These are phyloP conservation scores for Ascochyta clinopodiicola DNA, from an alignment of 2,329 filamentous ascomycete species.

Conservation along the genomic window DNA sequence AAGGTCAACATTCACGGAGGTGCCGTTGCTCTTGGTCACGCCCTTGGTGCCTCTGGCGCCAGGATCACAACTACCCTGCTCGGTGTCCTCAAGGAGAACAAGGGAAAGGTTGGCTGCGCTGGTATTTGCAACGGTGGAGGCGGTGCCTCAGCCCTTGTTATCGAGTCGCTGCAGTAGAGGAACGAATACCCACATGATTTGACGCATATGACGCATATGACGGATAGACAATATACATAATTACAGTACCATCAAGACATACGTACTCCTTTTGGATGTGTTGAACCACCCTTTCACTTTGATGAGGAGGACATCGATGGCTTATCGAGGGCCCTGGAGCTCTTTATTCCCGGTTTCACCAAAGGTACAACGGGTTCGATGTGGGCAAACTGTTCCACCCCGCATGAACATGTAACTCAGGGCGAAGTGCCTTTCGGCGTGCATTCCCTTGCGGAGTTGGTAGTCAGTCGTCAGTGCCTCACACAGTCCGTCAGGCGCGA, in stretches of 20 bases:
- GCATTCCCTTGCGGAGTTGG: conserved; percentile 3
- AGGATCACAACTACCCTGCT: conserved; percentile 91
- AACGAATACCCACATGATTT: conserved; percentile 19
- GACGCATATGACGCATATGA: conserved; percentile 12
- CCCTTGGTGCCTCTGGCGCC: conserved; percentile 90
- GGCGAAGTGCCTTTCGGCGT: background rate
- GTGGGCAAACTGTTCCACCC: background rate
- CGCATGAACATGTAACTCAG: background rate
- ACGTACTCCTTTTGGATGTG: background rate
- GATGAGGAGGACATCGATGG: background rate
- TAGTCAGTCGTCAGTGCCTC: background rate
- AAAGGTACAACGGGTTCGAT: background rate
- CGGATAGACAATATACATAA: conserved; percentile 16
- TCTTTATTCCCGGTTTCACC: conserved; percentile 8
- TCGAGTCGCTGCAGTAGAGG: conserved; percentile 65
- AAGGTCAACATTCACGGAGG: conserved; percentile 97
- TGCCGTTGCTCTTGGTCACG: conserved; percentile 94
- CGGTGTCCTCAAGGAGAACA: conserved; percentile 86
- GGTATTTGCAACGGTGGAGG: conserved; percentile 99
- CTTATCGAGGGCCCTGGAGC: background rate
- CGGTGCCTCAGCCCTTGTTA: conserved; percentile 89
- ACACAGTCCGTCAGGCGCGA: background rate
- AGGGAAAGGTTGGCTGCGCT: conserved; percentile 89
- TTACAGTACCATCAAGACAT: conserved; percentile 1
- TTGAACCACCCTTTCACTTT: background rate